phyloP scores from a whole-genome alignment of 306 rosid genomes.

The Cucurbita argyrosperma region DNA sequence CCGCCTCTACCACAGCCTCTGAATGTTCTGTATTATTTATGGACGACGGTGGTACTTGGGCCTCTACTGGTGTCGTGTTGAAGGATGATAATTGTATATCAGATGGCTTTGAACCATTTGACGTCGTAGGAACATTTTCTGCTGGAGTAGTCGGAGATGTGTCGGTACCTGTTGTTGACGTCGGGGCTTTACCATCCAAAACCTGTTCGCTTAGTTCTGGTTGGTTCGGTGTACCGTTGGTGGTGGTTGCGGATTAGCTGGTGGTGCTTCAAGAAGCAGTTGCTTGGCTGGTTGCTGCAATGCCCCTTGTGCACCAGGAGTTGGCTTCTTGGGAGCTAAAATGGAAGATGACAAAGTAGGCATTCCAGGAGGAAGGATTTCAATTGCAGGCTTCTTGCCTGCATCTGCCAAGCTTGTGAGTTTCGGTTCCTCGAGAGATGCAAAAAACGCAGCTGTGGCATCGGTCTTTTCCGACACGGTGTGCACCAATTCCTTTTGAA shows the following conservation, averaged over 20 bases:
- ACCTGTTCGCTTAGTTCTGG: conserved; percentile 20
- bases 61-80: conserved; percentile 20
- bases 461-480: conserved; percentile 54
- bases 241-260: conserved; percentile 29
- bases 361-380: conserved; percentile 95
- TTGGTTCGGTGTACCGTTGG: conserved; percentile 20
- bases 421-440: conserved; percentile 91
- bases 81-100: background rate
- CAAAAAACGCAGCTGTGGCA: conserved; percentile 79
- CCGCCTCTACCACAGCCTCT: conserved; percentile 15
- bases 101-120: conserved; percentile 15
- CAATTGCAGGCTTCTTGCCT: conserved; percentile 84
- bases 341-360: conserved; percentile 54
- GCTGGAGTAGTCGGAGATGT: conserved; percentile 10
- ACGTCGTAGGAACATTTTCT: background rate
- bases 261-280: conserved; percentile 67
- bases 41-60: conserved; percentile 13
- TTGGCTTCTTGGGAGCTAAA: conserved; percentile 56
- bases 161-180: conserved; percentile 16
- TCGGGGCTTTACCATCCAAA: background rate
- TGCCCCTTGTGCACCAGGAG: conserved; percentile 37
- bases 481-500: conserved; percentile 84
- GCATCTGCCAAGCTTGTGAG: conserved; percentile 91
- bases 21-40: conserved; percentile 13
- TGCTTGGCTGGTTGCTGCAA: conserved; percentile 54